Base-by-base conservation (phyloP, 2,329 filamentous ascomycete species). In the Nigrospora osmanthi region DNA sequence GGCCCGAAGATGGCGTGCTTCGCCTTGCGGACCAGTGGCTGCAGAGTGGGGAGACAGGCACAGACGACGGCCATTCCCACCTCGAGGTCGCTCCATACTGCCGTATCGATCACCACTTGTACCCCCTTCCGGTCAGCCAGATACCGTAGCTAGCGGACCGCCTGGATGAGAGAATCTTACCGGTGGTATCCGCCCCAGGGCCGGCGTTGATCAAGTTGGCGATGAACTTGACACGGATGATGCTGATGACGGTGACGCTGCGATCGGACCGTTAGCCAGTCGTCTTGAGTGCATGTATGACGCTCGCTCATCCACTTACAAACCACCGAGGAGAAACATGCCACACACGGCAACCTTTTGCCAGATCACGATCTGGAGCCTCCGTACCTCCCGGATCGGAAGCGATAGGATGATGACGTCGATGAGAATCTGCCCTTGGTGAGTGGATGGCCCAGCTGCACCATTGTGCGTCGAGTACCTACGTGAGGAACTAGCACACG, bases 281-380 rank as follows among this genome's bases (percentile, higher is more conserved):
- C 6, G 23, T 6, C 7, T 28, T 10, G 5, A 6, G 23, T 7
- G 10, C 23, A 28, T 2, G 23, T 7, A 28, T 4, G 23, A 10
- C 23, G 23, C 23, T 28, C 9, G 23, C 34, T 5, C 6, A 11
- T n/a, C 11, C 15, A 36, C 40, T 42, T 14, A 42, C 40, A 42
- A 42, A 5, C 40, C 19, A 4, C 40, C 40, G 16, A 42, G 40
- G 13, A 42, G 40, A 35, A 42, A 42, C 40, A 42, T 42, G 40
- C 40, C 40, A 14, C 40, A 42, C 13, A 42, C 40, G 11, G 40
- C 40, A 9, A 34, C 32, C 19, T 42, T 42, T 11, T 42, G 40
- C 40, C 40, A 42, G 4, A 35, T 36, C 17, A 42, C 40, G n/a
- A 42, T 42, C 33, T 42, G 40, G 23, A 42, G 40, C n/a, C 40